Evolutionary conservation across 2,329 filamentous ascomycete genomes (phyloP), one percentile per base, ranked within the genome.

Genomic region (Reticulascus tulasneorum): DNA sequence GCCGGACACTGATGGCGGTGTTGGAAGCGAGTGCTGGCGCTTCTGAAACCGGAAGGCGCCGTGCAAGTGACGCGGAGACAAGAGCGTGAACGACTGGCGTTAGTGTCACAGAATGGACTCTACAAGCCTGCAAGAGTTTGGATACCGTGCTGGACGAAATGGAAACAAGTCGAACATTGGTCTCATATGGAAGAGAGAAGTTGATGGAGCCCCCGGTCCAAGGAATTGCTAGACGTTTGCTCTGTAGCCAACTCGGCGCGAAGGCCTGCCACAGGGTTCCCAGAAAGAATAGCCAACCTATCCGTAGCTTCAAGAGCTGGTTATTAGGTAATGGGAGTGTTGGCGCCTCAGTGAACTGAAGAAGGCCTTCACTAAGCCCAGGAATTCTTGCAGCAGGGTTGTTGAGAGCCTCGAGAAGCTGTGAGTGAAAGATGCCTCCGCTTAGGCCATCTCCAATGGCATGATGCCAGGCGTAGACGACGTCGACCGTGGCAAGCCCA

Each of bases 381-480:
- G 13, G 17, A 13, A 38, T n/a, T 8, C 15, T 11, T 17, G 29
- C 25, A 6, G 13, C 11, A 9, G 40, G 25, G 10, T 18, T 34
- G 37, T 62, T 64, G 3, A 78, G 55, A 5, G 69, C 62, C 4
- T 53, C 46, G 5, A 71, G 58, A 0, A 79, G 53, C 2, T 60
- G 55, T 20, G 60, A 52, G 42, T 79, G 75, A 44, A 80, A 77
- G 3, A 63, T 47, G 19, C 56, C 54, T 0, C 66, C 68, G 44
- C 67, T 66, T 10, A 63, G 56, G 2, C 76, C 76, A 44, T 79
- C 76, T 17, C 63, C 62, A 13, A 79, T 55, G 1, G 64, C 59
- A 45, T 79, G 75, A 42, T 79, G 75, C 22, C 60, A 72, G 6
- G 63, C 58, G 44, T 77, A 73, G 6, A 66, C 44, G 10, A 74